A percentile compares a stretch with the other conserved stretches of the same genome.
These are phyloP conservation scores for Populus trichocarpa DNA, from an alignment of 441 rosid species.

Conservation along the genomic window DNA sequence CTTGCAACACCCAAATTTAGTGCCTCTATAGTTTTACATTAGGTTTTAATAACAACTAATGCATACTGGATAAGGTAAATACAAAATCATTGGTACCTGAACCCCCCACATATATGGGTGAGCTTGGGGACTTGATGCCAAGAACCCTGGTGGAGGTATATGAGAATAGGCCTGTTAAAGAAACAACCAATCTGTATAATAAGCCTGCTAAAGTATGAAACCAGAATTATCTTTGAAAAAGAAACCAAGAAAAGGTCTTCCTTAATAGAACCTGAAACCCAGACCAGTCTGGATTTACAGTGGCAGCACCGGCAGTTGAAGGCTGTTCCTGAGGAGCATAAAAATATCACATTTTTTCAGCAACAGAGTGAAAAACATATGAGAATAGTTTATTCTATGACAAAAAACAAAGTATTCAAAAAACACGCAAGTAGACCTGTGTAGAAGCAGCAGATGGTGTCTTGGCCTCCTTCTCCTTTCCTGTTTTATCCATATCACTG, in stretches of 20 bases:
- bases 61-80: not conserved
- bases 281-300: conserved; percentile 85
- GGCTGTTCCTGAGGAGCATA: conserved; percentile 61
- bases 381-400: conserved; percentile 1
- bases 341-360: conserved; percentile 1
- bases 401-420: conserved; percentile 1
- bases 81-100: conserved; percentile 50
- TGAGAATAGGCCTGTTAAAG: conserved; percentile 76
- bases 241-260: not conserved
- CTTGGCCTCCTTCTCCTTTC: conserved; percentile 74
- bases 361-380: not conserved
- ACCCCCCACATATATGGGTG: conserved; percentile 99
- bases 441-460: conserved; percentile 45
- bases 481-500: conserved; percentile 62
- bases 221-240: not conserved
- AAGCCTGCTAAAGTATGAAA: conserved; percentile 15
- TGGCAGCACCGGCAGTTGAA: conserved; percentile 45
- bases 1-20: not conserved
- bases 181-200: conserved; percentile 21
- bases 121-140: conserved; percentile 93
- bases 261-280: conserved; percentile 75
- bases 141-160: conserved; percentile 84
- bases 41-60: not conserved
- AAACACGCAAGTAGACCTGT: conserved; percentile 45
- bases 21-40: not conserved